Evolutionary conservation across 148 eudicot genomes (phyloP), one percentile per base, ranked within the genome.

Genomic region (Pharnaceum exiguum): DNA sequence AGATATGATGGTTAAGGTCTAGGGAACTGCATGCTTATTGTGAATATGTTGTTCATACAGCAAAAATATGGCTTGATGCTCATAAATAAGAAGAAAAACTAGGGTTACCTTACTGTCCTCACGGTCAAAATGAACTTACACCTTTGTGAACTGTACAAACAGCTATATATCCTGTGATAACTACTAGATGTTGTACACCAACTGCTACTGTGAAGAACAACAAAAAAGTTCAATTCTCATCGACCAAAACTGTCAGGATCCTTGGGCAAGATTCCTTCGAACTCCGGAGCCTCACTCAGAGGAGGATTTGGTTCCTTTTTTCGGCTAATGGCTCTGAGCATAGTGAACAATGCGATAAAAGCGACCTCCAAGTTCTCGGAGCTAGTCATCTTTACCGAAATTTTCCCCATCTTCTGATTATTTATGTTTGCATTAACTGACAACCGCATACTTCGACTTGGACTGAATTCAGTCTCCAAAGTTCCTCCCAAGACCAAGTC

Each of bases 291-390:
- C 56, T 69, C 94, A 37, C 12, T 37, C 26, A 40, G 55, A n/a
- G 22, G 7, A 21, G 60, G n/a, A 36, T 40, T 47, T 7, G 28
- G 22, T 48, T 67, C 64, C 57, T 46, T 74, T 73, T 71, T 76
- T 33, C 85, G 57, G 23, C 74, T 51, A 44, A 94, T 65, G 46
- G 82, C 77, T 68, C 85, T 80, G 18, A 80, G 45, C 51, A 94
- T 65, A 7, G 87, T 58, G 55, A 77, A 57, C 24, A 77, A 54
- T 21, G 93, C 96, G 52, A 94, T 46, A 15, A 79, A 65, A 51
- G 89, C 87, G 24, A 94, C 78, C 69, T 89, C 85, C 59, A 80
- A 46, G 65, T 78, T 87, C 56, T 89, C 95, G 0, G 95, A 83
- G 73, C 93, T 94, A 67, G 53, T 70, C 9, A 75, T 68, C 75